phyloP scores from a whole-genome alignment of 352 stramenopile species.

The Pythium monospermum region DNA sequence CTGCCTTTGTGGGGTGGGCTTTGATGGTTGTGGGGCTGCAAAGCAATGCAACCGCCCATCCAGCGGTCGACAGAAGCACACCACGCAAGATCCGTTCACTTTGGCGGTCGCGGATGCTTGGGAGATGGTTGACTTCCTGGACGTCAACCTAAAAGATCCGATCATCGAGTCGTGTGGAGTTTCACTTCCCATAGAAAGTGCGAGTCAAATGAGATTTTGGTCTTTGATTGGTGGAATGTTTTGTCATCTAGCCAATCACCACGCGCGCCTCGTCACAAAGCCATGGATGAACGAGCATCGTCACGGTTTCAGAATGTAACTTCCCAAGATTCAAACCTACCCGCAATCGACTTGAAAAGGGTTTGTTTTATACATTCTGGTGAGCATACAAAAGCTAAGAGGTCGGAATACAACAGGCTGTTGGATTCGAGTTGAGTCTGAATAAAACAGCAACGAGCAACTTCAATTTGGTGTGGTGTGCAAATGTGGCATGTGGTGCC shows the following conservation, averaged over 20 bases:
- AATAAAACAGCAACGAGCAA: constrained; percentile 1
- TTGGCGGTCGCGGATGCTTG: not conserved
- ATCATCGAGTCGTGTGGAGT: constrained; percentile 4
- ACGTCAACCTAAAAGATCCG: constrained; percentile 13
- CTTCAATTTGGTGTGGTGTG: constrained; percentile 3
- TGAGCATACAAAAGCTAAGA: constrained; percentile 2
- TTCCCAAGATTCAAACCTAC: constrained; percentile 19
- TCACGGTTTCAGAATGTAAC: constrained; percentile 12
- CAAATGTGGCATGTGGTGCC: too few species aligned
- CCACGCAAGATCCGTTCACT: constrained; percentile 8
- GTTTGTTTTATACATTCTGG: too few species aligned
- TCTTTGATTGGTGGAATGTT: constrained; percentile 15
- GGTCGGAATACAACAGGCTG: not conserved
- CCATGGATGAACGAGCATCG: constrained; percentile 13
- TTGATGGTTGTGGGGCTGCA: too few species aligned
- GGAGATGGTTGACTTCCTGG: constrained; percentile 14
- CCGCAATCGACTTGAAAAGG: not conserved
- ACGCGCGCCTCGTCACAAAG: constrained; percentile 19
- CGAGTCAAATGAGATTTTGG: not conserved
- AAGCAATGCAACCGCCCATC: too few species aligned
- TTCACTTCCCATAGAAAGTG: constrained; percentile 4
- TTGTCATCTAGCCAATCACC: constrained; percentile 8
- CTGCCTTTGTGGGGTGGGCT: not conserved
- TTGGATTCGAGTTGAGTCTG: not conserved
- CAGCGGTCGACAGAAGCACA: too few species aligned